phyloP scores from a whole-genome alignment of 768 basidiomycete genomes.

The Naganishia kalamii region DNA sequence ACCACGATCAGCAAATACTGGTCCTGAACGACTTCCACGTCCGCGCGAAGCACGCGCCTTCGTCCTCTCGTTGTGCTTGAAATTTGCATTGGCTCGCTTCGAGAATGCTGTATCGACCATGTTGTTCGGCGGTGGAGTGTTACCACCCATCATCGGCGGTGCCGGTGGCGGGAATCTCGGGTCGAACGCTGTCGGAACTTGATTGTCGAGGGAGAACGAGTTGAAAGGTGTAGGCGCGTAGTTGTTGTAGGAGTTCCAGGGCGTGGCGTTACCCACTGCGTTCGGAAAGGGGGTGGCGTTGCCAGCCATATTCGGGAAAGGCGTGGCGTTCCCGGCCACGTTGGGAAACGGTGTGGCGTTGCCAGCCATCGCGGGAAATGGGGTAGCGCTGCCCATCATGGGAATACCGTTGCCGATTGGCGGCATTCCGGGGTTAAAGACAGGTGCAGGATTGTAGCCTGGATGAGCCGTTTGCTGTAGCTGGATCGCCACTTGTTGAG shows the following conservation, averaged over 20 bases:
- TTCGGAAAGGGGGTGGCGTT: background rate
- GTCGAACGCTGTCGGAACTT: background rate
- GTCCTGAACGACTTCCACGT: background rate
- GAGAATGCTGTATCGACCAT: background rate
- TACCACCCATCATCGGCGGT: background rate
- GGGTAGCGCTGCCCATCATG: constrained; percentile 2
- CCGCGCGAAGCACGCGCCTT: background rate
- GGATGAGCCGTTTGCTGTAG: background rate
- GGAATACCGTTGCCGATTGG: background rate
- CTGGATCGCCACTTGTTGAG: background rate
- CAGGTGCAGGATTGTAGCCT: background rate
- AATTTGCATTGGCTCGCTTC: background rate
- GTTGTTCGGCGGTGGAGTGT: background rate
- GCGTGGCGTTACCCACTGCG: background rate
- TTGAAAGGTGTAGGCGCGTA: constrained; percentile 7
- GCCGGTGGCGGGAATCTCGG: background rate
- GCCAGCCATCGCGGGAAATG: background rate
- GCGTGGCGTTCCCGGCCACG: background rate
- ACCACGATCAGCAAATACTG: background rate
- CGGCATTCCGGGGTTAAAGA: background rate
- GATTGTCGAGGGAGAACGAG: background rate
- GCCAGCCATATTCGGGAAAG: background rate
- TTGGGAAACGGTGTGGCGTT: background rate
- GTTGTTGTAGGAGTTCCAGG: background rate
- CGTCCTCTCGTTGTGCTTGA: background rate